These are phyloP conservation scores for Ophiostoma sp. DNA, from an alignment of 2,329 filamentous ascomycete genomes.

Conservation along the genomic window DNA sequence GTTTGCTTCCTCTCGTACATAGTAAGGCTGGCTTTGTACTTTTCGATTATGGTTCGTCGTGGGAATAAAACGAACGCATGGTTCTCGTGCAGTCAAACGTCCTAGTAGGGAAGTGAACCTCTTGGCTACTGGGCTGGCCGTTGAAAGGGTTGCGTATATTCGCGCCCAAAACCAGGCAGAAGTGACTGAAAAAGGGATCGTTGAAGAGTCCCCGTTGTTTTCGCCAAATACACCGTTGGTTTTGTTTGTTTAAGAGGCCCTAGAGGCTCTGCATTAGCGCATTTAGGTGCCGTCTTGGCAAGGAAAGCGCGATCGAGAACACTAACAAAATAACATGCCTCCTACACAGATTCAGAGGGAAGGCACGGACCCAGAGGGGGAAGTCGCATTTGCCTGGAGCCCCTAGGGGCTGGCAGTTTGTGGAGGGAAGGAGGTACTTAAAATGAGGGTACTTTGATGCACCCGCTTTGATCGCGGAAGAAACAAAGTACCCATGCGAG, in stretches of 20 bases:
- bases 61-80: not conserved
- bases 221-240: not conserved
- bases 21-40: too few species aligned
- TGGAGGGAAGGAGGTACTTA: not conserved
- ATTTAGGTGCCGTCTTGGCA: constrained; percentile 22
- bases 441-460: not conserved
- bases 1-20: not conserved
- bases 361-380: not conserved
- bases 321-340: not conserved
- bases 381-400: not conserved
- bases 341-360: not conserved
- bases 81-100: not conserved
- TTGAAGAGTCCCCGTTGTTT: not conserved
- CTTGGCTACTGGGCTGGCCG: not conserved
- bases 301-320: not conserved
- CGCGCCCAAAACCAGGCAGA: not conserved
- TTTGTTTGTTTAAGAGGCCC: not conserved
- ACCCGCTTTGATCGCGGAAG: not conserved
- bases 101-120: not conserved
- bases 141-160: not conserved
- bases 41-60: not conserved
- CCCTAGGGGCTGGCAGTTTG: not conserved
- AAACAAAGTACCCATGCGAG: constrained; percentile 4
- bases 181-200: not conserved
- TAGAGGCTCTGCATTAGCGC: constrained; percentile 16